Evolutionary conservation across 2,329 filamentous ascomycete genomes (phyloP).

Genomic region (Xylaria sp.): DNA sequence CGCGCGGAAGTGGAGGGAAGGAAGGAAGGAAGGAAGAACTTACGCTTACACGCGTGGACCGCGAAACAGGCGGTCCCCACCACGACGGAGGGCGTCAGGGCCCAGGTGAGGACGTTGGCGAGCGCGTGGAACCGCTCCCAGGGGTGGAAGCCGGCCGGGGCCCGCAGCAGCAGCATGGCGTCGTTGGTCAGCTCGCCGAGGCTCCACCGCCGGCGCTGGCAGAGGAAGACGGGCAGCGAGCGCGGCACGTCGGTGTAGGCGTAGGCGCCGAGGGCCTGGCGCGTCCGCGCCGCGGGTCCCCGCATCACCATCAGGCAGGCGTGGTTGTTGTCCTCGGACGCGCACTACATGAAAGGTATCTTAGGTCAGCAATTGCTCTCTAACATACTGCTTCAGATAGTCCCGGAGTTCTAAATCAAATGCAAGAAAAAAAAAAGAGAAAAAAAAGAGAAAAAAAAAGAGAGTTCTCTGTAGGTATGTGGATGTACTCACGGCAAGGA

Average conservation of each 20-base stretch:
- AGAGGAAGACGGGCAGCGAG: constrained; percentile 49
- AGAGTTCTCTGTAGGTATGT: too few species aligned
- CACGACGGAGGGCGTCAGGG: constrained; percentile 49
- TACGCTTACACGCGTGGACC: constrained; percentile 25
- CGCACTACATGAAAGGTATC: too few species aligned
- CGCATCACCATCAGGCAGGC: constrained; percentile 52
- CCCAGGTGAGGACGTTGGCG: constrained; percentile 50
- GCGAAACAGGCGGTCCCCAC: constrained; percentile 30
- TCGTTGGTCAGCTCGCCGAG: constrained; percentile 53
- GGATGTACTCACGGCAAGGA: too few species aligned
- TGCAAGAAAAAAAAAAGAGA: too few species aligned
- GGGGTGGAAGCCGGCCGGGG: constrained; percentile 47
- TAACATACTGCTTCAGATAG: too few species aligned
- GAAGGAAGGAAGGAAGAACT: constrained; percentile 2
- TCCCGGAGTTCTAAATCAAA: too few species aligned
- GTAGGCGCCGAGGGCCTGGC: constrained; percentile 50
- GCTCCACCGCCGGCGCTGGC: constrained; percentile 53
- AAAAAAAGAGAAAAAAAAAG: too few species aligned
- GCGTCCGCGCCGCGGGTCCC: constrained; percentile 47
- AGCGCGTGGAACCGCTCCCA: constrained; percentile 50
- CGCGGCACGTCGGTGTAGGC: constrained; percentile 52
- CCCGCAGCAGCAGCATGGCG: constrained; percentile 50
- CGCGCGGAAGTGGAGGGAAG: background rate
- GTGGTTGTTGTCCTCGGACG: constrained; percentile 54
- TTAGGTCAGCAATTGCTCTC: too few species aligned